Percentiles rank a stretch among this genome's conserved stretches.
Evolutionary conservation across 306 rosid genomes (phyloP).

Genomic region (Prunus mira): DNA sequence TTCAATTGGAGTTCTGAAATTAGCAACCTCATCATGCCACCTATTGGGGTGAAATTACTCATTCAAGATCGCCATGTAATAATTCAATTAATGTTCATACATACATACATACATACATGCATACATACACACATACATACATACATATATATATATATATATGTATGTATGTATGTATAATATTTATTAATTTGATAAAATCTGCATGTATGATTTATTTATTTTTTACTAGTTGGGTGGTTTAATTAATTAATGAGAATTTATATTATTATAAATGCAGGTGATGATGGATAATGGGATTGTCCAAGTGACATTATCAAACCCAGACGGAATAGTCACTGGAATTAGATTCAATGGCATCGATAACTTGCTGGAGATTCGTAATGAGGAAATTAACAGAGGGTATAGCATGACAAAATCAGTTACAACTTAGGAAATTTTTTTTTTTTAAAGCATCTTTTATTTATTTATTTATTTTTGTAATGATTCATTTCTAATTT

Average conservation of each 20-base stretch:
- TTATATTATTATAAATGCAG: slow-evolving; percentile 28
- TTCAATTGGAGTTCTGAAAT: background rate
- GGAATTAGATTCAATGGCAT: slow-evolving; percentile 61
- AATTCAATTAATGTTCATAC: no score
- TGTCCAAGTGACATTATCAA: slow-evolving; percentile 60
- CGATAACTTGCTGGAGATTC: slow-evolving; percentile 69
- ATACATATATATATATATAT: no score
- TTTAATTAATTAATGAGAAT: background rate
- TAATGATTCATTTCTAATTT: background rate
- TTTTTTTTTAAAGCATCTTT: background rate
- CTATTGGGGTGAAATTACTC: slow-evolving; percentile 42
- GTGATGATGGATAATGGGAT: slow-evolving; percentile 78
- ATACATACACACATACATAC: no score
- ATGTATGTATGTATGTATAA: no score
- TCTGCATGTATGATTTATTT: background rate
- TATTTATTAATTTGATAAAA: no score
- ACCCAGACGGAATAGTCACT: slow-evolving; percentile 70
- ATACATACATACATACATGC: no score
- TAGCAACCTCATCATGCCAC: slow-evolving; percentile 37
- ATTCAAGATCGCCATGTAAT: slow-evolving; percentile 47
- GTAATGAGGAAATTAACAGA: slow-evolving; percentile 37
- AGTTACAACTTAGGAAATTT: background rate
- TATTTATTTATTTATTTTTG: background rate
- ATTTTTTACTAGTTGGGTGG: background rate
- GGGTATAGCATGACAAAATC: slow-evolving; percentile 42